Conservation (phyloP, 1,284 basidiomycete genomes). For the Bjerkandera adusta region DNA sequence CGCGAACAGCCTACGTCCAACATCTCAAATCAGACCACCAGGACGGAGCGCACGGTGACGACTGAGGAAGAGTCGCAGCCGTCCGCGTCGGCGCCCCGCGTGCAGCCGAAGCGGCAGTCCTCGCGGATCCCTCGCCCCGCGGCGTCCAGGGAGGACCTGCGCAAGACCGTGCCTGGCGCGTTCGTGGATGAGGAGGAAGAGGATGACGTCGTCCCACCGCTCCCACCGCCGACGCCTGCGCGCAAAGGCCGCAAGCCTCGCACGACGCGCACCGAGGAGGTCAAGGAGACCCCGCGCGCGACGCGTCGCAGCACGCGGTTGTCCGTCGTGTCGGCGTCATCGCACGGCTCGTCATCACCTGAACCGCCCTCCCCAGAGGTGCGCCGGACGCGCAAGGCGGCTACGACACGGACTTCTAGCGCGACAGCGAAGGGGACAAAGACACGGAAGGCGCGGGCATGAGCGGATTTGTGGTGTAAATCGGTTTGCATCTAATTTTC, state of each 20-base stretch:
- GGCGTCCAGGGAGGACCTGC: constrained; percentile 27
- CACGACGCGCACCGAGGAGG: constrained; percentile 20
- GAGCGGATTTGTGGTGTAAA: too few relatives aligned
- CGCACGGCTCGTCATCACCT: constrained; percentile 25
- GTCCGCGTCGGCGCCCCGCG: constrained; percentile 9
- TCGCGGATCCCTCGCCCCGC: constrained; percentile 19
- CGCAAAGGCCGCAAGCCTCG: constrained; percentile 25
- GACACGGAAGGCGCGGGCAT: too few relatives aligned
- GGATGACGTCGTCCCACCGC: constrained; percentile 51
- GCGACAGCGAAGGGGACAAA: too few relatives aligned
- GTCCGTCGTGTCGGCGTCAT: constrained; percentile 10
- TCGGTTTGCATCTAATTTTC: neutral
- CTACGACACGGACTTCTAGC: neutral
- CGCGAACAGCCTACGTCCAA: too few relatives aligned
- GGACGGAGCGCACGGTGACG: too few relatives aligned
- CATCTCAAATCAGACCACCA: too few relatives aligned
- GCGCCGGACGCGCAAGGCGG: constrained; percentile 2
- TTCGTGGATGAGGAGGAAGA: constrained; percentile 48
- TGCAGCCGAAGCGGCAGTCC: constrained; percentile 12
- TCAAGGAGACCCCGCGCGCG: constrained; percentile 3
- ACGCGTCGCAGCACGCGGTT: constrained; percentile 18
- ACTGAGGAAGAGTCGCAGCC: constrained; percentile 9
- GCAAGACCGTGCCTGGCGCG: constrained; percentile 52
- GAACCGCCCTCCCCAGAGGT: constrained; percentile 26
- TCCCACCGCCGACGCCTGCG: constrained; percentile 39